Percentiles rank a stretch among this genome's conserved stretches.
Conservation (phyloP, 306 rosid species). For the Cucumis cinereus region DNA sequence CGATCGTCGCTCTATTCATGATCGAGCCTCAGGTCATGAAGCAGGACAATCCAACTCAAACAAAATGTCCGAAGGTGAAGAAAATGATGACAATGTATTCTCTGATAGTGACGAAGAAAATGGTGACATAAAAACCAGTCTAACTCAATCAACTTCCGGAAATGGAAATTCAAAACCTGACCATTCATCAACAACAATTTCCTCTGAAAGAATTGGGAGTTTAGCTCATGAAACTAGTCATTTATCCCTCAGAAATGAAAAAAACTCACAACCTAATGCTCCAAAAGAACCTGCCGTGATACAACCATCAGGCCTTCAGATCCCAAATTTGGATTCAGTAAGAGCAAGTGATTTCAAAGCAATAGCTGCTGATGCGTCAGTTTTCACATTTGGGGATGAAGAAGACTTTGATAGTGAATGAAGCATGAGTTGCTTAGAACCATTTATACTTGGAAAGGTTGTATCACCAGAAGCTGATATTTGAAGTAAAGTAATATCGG, state of each 20-base stretch:
- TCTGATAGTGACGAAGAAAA: conserved; percentile 86
- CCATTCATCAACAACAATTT: conserved; percentile 32
- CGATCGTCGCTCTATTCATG: conserved; percentile 19
- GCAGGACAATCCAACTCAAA: conserved; percentile 21
- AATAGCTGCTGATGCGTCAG: conserved; percentile 95
- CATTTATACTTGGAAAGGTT: neutral
- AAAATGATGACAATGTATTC: conserved; percentile 65
- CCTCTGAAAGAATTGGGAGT: conserved; percentile 17
- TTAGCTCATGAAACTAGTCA: conserved; percentile 20
- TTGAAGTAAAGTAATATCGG: neutral
- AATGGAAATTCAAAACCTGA: conserved; percentile 13
- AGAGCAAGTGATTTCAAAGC: conserved; percentile 60
- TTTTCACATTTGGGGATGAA: conserved; percentile 76
- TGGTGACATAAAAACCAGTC: conserved; percentile 13
- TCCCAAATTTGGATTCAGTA: conserved; percentile 22
- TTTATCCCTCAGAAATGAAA: conserved; percentile 28
- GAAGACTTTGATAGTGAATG: conserved; percentile 87
- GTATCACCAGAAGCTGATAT: neutral
- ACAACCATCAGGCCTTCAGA: conserved; percentile 12
- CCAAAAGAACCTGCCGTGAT: conserved; percentile 22
- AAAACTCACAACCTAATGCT: conserved; percentile 10
- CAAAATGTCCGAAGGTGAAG: conserved; percentile 28
- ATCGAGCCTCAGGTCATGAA: conserved; percentile 15
- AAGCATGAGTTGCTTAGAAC: conserved; percentile 1
- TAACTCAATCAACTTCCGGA: neutral